Evolutionary conservation across 306 rosid species (phyloP), one percentile per base, ranked within the genome.

Genomic region (Macrotyloma uniflorum): DNA sequence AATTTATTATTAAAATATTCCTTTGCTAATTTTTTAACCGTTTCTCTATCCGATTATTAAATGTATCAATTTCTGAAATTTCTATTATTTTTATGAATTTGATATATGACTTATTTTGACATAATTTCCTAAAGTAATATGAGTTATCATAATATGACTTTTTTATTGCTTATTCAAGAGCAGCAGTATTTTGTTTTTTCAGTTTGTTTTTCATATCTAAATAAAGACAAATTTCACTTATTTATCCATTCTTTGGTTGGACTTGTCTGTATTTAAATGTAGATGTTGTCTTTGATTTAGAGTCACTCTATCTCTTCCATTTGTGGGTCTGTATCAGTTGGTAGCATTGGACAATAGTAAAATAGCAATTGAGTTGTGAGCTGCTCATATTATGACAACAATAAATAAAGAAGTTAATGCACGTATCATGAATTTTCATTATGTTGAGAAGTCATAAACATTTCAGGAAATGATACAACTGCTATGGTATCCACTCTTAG

Each of bases 391-490:
- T 46, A 14, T 20, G 72, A 42, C 55, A 62, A 71, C 53, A 22
- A 62, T 38, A 46, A 62, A 59, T 24, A 23, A 43, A 54, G 18
- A 49, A 51, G 65, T 58, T 43, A 33, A 69, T 32, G 62, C 40
- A 14, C 54, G 42, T 78, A 45, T 24, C 5, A 20, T 40, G 6
- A 62, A 28, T 67, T 80, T 23, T 45, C 70, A 24, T 50, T 58
- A 67, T 47, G 70, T 24, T 58, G 63, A 33, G 28, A 36, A 75
- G 77, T 47, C 59, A 24, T 13, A 68, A 57, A 23, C 10, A 49
- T 59, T 59, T 14, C 38, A 28, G 62, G 8, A 70, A 83, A 72
- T 78, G 72, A 47, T 49, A 57, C 23, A 26, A 79, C 76, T 18
- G 15, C 76, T 47, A 36, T 53, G 63, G 63, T 74, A 59, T 53